Percentiles rank a stretch among this genome's conserved stretches.
Conservation (phyloP, 768 basidiomycete genomes). For the Suillus subaureus region DNA sequence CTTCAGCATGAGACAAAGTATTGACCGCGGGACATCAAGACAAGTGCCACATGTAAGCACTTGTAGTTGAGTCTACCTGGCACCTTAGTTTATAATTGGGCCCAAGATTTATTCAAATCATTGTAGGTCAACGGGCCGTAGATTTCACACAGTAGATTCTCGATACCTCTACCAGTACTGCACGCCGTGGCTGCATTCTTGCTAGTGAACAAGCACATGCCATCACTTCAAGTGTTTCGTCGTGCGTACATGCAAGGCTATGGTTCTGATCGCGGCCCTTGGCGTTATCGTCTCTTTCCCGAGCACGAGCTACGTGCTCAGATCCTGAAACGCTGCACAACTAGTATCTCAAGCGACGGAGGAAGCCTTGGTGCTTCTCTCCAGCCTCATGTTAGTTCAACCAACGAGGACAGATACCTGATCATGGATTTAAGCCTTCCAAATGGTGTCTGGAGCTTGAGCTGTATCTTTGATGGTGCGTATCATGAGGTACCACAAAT, state of each 20-base stretch:
- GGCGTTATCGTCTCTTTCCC: slow-evolving; percentile 31
- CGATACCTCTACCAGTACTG: neutral
- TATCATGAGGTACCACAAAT: neutral
- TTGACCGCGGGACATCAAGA: no score
- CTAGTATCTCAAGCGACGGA: neutral
- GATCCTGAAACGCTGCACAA: slow-evolving; percentile 33
- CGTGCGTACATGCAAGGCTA: neutral
- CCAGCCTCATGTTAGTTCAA: slow-evolving; percentile 47
- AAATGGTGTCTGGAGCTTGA: slow-evolving; percentile 45
- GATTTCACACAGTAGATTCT: neutral
- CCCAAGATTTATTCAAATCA: neutral
- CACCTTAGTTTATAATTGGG: no score
- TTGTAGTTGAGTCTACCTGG: no score
- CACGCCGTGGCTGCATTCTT: neutral
- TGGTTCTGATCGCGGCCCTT: slow-evolving; percentile 15
- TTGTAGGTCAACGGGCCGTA: neutral
- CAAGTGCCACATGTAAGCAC: no score
- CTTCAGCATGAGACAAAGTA: no score
- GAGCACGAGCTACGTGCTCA: slow-evolving; percentile 40
- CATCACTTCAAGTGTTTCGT: neutral
- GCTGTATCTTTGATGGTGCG: slow-evolving; percentile 51
- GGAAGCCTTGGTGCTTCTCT: slow-evolving; percentile 43
- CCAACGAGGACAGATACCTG: slow-evolving; percentile 51
- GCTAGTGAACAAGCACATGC: neutral
- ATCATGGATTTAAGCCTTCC: slow-evolving; percentile 41